These are phyloP conservation scores for Immersiella caudata DNA, from an alignment of 495 filamentous ascomycete species.

Conservation along the genomic window DNA sequence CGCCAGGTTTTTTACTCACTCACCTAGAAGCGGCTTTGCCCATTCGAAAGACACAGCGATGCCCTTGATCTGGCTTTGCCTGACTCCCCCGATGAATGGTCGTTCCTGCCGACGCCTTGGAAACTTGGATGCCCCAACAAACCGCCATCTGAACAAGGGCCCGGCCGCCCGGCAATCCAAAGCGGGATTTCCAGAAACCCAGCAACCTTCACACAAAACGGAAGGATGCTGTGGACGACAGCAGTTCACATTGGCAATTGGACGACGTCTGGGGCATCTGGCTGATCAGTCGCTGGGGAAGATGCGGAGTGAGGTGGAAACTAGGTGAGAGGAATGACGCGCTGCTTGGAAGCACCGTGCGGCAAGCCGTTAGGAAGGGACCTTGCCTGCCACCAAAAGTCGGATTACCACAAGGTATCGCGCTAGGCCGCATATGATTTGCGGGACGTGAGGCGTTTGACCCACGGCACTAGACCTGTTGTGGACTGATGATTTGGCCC, in stretches of 20 bases:
- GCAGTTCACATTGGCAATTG: background rate
- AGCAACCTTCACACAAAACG: background rate
- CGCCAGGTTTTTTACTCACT: too few species aligned
- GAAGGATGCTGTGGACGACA: background rate
- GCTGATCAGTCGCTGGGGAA: background rate
- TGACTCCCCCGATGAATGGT: too few species aligned
- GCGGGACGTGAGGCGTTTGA: conserved; percentile 19
- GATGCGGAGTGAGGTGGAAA: background rate
- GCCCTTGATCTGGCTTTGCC: too few species aligned
- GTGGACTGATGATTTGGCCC: conserved; percentile 24
- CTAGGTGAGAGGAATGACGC: background rate
- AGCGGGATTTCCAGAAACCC: background rate
- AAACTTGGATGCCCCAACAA: too few species aligned
- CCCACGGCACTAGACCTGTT: conserved; percentile 31
- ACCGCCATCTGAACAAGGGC: background rate
- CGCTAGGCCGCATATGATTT: conserved; percentile 27
- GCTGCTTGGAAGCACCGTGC: background rate
- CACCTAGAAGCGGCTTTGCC: too few species aligned
- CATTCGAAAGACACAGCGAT: too few species aligned
- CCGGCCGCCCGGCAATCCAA: background rate
- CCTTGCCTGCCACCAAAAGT: background rate
- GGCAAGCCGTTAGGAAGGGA: conserved; percentile 13
- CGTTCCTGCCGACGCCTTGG: too few species aligned
- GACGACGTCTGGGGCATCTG: too few species aligned
- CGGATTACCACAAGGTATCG: conserved; percentile 1